Evolutionary conservation across 768 basidiomycete species (phyloP), one percentile per base, ranked within the genome.

Genomic region (Asterophora lycoperdoides): DNA sequence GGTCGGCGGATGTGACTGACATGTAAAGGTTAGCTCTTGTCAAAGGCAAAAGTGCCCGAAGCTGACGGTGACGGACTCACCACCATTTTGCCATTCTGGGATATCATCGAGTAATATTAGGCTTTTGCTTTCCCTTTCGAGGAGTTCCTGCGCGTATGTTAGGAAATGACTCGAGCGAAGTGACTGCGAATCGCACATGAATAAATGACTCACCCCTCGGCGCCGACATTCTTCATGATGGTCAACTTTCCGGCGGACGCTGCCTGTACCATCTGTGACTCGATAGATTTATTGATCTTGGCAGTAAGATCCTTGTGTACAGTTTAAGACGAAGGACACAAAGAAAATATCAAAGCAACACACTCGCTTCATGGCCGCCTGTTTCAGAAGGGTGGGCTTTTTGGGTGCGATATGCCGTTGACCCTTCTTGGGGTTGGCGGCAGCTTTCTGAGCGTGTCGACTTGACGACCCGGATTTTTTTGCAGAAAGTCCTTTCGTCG

Each of bases 211-310:
- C 54, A 78, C 76, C 56, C 60, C 54, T 80, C 76, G 33, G 73
- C 63, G 15, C 66, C 72, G 11, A 69, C 66, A 52, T 84, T 79
- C 69, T 88, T 89, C 92, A 97, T 92, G 64, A 97, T 93, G 23
- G 90, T 90, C 53, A 97, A 74, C 64, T 90, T 92, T 33, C 93
- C 93, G 36, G 83, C 74, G 4, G 89, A 92, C 3, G 93, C 93
- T 6, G 92, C 92, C 41, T 81, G 72, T 10, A 91, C 88, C 83
- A 93, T 91, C 67, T 94, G 93, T 46, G 79, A 76, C 65, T 97
- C 93, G 59, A 97, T 93, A 17, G 88, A 89, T 64, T 81, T 84
- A 65, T 89, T 92, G 63, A 96, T 93, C 70, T 93, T 93, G 44
- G 91, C 86, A 51, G 86, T 86, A 55, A 96, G 75, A 60, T 81